These are phyloP conservation scores for Biscutella laevigata DNA, from an alignment of 441 rosid species.

Conservation along the genomic window DNA sequence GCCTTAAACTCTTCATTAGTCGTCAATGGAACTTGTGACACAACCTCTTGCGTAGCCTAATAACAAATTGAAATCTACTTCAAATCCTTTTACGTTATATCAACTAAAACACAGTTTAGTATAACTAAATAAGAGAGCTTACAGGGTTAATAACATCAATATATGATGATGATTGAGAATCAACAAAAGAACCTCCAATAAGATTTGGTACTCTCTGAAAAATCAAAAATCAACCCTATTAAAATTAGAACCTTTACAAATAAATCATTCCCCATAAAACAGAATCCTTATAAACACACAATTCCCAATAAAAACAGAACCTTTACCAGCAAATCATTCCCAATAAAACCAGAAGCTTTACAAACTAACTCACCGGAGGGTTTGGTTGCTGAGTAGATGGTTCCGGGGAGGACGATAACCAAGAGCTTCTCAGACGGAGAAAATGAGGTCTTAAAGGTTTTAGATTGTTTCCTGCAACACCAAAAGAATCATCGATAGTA, in stretches of 20 bases:
- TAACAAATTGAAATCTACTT: neutral
- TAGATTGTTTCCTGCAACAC: conserved; percentile 39
- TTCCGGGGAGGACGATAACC: conserved; percentile 46
- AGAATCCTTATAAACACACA: too few relatives aligned
- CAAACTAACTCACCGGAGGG: conserved; percentile 50
- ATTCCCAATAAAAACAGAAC: neutral
- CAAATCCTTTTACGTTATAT: too few relatives aligned
- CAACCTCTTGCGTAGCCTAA: conserved; percentile 86
- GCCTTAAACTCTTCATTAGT: conserved; percentile 79
- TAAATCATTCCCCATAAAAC: too few relatives aligned
- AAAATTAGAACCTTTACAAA: neutral
- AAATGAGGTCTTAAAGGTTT: conserved; percentile 39
- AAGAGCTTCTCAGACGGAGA: conserved; percentile 27
- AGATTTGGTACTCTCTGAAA: conserved; percentile 77
- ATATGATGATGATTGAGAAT: conserved; percentile 46
- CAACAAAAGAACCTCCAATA: conserved; percentile 69
- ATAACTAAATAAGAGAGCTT: conserved; percentile 16
- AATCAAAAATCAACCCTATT: neutral
- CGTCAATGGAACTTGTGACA: conserved; percentile 73
- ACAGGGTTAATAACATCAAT: conserved; percentile 85
- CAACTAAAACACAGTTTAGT: neutral
- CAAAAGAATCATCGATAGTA: conserved; percentile 6
- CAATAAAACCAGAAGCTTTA: too few relatives aligned
- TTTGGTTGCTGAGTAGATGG: conserved; percentile 35
- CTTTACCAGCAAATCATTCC: too few relatives aligned